phyloP scores from a whole-genome alignment of 164 flowering plant species.

The Warburgia ugandensis region DNA sequence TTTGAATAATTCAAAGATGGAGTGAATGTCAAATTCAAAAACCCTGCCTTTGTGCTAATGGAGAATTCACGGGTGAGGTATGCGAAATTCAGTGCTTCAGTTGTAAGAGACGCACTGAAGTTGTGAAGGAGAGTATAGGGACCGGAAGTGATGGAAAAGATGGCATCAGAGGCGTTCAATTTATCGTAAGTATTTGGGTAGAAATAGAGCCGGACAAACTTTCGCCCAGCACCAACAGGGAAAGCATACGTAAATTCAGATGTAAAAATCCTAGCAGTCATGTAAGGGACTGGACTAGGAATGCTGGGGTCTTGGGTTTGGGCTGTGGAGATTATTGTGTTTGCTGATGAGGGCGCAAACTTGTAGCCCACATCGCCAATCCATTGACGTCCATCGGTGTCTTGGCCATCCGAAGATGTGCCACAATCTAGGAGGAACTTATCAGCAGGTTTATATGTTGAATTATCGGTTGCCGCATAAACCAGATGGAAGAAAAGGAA shows the following conservation, averaged over 20 bases:
- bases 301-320: constrained; percentile 56
- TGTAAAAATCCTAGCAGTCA: constrained; percentile 64
- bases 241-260: constrained; percentile 61
- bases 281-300: constrained; percentile 47
- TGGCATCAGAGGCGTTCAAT: constrained; percentile 20
- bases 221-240: constrained; percentile 68
- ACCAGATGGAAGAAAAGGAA: constrained; percentile 1
- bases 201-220: constrained; percentile 79
- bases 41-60: constrained; percentile 18
- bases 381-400: constrained; percentile 32
- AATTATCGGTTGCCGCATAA: constrained; percentile 1
- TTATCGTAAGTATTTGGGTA: constrained; percentile 24
- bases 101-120: constrained; percentile 49
- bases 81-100: constrained; percentile 41
- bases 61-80: constrained; percentile 38
- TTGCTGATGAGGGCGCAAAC: constrained; percentile 24
- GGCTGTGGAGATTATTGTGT: constrained; percentile 36
- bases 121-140: constrained; percentile 48
- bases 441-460: constrained; percentile 2
- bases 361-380: constrained; percentile 55
- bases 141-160: constrained; percentile 51
- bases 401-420: neutral
- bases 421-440: constrained; percentile 12
- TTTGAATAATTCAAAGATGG: constrained; percentile 27
- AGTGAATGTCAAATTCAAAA: constrained; percentile 30